A percentile compares a stretch with the other conserved stretches of the same genome.
These are phyloP conservation scores for Ophiostoma quercus DNA, from an alignment of 2,329 filamentous ascomycete genomes.

Conservation along the genomic window DNA sequence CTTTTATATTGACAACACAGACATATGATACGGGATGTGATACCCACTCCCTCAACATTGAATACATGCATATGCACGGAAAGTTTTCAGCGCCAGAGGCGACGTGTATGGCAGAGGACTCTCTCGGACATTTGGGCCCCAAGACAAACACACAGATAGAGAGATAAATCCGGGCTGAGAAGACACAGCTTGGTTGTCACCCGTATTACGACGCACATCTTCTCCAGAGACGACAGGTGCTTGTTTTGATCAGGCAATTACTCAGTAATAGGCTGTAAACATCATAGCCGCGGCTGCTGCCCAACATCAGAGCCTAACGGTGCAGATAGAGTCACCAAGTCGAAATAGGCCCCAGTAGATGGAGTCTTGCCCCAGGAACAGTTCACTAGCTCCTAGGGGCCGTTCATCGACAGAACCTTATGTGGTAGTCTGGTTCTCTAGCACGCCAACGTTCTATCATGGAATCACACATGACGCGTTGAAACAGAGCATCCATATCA, in stretches of 20 bases:
- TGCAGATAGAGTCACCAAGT: background rate
- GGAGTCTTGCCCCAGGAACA: background rate
- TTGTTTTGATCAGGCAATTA: too few species aligned
- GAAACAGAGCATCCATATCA: background rate
- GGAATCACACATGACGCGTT: background rate
- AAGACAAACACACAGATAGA: background rate
- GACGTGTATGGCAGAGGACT: background rate
- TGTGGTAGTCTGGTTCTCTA: background rate
- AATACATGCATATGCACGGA: background rate
- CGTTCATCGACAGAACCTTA: background rate
- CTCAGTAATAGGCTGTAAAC: background rate
- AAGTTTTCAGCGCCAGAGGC: background rate
- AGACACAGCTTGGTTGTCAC: background rate
- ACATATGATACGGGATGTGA: background rate
- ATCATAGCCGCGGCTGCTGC: background rate
- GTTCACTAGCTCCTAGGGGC: conserved; percentile 5
- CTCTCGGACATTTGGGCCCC: background rate
- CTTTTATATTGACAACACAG: background rate
- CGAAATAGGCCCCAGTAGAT: background rate
- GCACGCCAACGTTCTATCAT: background rate
- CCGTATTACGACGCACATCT: background rate
- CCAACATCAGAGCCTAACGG: conserved; percentile 1
- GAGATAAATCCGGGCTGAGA: background rate
- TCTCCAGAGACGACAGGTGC: too few species aligned
- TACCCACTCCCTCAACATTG: background rate